Base-by-base conservation (phyloP, 306 rosid genomes). In the Alnus glutinosa region DNA sequence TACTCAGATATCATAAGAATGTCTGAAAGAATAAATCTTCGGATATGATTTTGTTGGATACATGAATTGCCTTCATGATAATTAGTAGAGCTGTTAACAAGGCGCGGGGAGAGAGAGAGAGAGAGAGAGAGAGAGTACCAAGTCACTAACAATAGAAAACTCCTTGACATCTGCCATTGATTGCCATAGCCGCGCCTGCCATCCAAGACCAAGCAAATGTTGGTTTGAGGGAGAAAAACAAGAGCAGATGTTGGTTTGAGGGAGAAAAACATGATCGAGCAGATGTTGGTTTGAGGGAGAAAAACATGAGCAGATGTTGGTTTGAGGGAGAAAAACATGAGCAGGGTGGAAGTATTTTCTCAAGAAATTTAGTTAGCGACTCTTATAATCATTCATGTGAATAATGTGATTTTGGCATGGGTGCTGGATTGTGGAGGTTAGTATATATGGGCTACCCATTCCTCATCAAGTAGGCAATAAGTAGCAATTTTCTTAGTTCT, bases 1-100 rank as follows among this genome's bases (percentile, higher is more conserved):
- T 81, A 84, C 86, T 94, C 94, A 0, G 89, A 94, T 74, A 88
- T 92, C 77, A 52, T 83, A 55, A 80, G 75, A 75, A 84, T 85
- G 59, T 85, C 96, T 9, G 78, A 89, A 79, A 88, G 84, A 75
- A 87, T 90, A 73, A 74, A 88, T 67, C 86, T 94, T 66, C 77
- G 62, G 80, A 78, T 91, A 57, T 85, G 75, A 81, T 66, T 74
- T 18, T 70, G 44, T 6, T 32, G 59, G 14, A 68, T 55, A 7
- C 3, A 15, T 50, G 32, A 44, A 48, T 66, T 48, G 67, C 75
- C 75, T 75, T 54, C 61, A 55, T 55, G 61, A 18, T 55, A n/a
- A 55, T 55, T 18, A 54, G 36, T n/a, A 59, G 66, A 19, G 37
- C 66, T 7, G 2, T 3, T 59, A 28, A 23, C 16, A 23, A 59